phyloP scores from a whole-genome alignment of 208 protist species.

The Porcisia deanei region DNA sequence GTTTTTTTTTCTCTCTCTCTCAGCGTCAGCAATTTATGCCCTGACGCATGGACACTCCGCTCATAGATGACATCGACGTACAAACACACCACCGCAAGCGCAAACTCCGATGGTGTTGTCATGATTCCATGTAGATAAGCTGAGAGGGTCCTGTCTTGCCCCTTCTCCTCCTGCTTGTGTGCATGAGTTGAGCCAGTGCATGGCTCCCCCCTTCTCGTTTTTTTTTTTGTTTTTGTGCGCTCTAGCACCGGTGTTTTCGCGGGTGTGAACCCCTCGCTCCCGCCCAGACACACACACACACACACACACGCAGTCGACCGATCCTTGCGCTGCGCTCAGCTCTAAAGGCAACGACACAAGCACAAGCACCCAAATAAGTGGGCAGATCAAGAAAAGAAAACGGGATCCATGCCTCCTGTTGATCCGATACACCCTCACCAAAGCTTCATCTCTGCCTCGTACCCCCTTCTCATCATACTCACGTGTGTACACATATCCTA shows the following conservation, averaged over 20 bases:
- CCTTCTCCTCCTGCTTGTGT: background rate
- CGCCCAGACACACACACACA: background rate
- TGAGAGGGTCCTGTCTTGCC: background rate
- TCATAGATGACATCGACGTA: background rate
- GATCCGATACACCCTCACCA: background rate
- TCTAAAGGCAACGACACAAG: background rate
- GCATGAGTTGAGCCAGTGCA: no score
- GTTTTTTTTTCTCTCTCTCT: background rate
- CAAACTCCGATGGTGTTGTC: no score
- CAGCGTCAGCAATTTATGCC: background rate
- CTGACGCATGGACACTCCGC: background rate
- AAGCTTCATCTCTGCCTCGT: background rate
- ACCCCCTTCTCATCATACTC: background rate
- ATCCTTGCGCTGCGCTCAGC: background rate
- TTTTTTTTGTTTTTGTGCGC: no score
- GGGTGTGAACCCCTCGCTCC: background rate
- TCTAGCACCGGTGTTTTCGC: no score
- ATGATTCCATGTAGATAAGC: no score
- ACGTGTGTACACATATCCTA: background rate
- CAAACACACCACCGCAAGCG: background rate
- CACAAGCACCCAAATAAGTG: background rate
- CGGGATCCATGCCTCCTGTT: background rate
- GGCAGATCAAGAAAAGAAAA: background rate
- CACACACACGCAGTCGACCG: background rate
- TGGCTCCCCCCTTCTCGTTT: no score